phyloP scores from a whole-genome alignment of 2,329 filamentous ascomycete genomes.

The Neofusicoccum kwambonambiense region DNA sequence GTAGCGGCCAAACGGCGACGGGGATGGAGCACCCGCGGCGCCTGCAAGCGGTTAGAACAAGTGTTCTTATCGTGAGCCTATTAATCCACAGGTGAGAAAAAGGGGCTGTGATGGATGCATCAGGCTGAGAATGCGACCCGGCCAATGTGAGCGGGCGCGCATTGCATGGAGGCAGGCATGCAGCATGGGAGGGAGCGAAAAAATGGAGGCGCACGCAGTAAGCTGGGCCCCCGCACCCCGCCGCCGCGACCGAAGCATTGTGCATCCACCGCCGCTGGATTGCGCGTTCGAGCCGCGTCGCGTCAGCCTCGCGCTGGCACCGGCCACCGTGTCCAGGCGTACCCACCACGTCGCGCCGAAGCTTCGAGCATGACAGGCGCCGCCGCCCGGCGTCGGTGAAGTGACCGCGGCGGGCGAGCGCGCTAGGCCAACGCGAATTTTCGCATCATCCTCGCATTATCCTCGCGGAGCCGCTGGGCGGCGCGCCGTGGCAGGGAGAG shows the following conservation, averaged over 20 bases:
- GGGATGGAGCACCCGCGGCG: not conserved
- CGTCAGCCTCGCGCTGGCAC: conserved; percentile 5
- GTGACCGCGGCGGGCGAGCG: not conserved
- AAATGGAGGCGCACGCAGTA: not conserved
- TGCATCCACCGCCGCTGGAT: not conserved
- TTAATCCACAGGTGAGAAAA: not conserved
- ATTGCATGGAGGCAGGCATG: not conserved
- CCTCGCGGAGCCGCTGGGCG: too few species aligned
- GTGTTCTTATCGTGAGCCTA: not conserved
- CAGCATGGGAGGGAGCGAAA: too few species aligned
- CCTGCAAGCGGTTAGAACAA: not conserved
- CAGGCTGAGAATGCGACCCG: not conserved
- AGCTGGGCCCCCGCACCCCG: not conserved
- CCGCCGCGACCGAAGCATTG: not conserved
- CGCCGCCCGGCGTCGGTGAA: not conserved
- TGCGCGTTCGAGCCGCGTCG: not conserved
- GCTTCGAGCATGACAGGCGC: not conserved
- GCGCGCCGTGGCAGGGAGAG: not conserved
- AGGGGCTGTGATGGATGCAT: not conserved
- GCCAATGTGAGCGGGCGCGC: not conserved
- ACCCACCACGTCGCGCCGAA: not conserved
- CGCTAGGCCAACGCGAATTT: conserved; percentile 1
- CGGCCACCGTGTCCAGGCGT: not conserved
- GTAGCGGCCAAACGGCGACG: conserved; percentile 4
- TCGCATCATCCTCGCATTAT: not conserved